Evolutionary conservation across 768 basidiomycete species (phyloP).

Genomic region (Guyanaporus albipodus): DNA sequence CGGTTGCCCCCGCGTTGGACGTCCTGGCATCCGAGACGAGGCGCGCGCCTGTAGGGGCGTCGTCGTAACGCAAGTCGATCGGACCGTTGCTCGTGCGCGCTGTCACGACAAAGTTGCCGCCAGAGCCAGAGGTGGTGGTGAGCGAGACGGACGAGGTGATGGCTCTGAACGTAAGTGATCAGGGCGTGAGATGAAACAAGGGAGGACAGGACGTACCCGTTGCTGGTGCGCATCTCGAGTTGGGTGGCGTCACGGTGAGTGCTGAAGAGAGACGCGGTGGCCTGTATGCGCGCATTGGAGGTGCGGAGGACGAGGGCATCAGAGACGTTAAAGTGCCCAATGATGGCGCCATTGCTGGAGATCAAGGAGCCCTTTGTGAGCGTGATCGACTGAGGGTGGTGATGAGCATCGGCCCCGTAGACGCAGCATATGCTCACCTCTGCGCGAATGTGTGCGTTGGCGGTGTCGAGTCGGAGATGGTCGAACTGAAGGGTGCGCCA

Average conservation of each 20-base stretch:
- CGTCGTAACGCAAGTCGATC: slow-evolving; percentile 25
- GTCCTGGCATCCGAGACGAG: slow-evolving; percentile 33
- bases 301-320: slow-evolving; percentile 29
- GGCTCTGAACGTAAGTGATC: slow-evolving; percentile 4
- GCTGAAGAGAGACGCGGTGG: slow-evolving; percentile 24
- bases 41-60: slow-evolving; percentile 28
- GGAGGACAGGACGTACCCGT: slow-evolving; percentile 8
- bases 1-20: slow-evolving; percentile 30
- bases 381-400: slow-evolving; percentile 28
- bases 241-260: not conserved
- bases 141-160: slow-evolving; percentile 27
- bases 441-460: slow-evolving; percentile 26
- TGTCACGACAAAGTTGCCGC: slow-evolving; percentile 31
- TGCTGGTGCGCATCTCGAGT: slow-evolving; percentile 22
- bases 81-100: slow-evolving; percentile 34
- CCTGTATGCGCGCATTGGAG: slow-evolving; percentile 34
- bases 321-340: slow-evolving; percentile 35
- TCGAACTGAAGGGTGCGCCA: slow-evolving; percentile 28
- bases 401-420: not conserved
- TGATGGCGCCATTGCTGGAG: slow-evolving; percentile 35
- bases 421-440: slow-evolving; percentile 14
- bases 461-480: slow-evolving; percentile 16
- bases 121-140: slow-evolving; percentile 19
- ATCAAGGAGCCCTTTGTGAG: slow-evolving; percentile 17
- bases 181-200: not conserved